Base-by-base conservation (phyloP, 805 yeast genomes). In the Metschnikowia henanensis region DNA sequence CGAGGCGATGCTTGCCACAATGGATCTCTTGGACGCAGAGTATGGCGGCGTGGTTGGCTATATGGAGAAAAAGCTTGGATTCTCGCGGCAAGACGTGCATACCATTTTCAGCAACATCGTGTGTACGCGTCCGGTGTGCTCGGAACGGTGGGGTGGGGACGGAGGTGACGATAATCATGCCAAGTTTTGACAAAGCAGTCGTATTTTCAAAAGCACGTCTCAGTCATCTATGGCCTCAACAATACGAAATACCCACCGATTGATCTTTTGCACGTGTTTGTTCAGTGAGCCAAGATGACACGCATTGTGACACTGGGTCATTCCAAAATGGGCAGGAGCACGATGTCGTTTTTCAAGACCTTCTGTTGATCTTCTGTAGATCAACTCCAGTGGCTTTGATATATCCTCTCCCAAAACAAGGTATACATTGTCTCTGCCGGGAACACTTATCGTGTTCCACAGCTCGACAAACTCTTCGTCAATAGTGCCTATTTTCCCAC, bases 331-430 rank as follows among this genome's bases (percentile, higher is more conserved):
- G n/a, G n/a, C n/a, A n/a, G n/a, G n/a, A n/a, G n/a, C n/a, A n/a
- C n/a, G n/a, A n/a, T n/a, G n/a, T n/a, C n/a, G n/a, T n/a, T n/a
- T n/a, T n/a, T n/a, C n/a, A n/a, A n/a, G n/a, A n/a, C n/a, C n/a
- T n/a, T n/a, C n/a, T n/a, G n/a, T n/a, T n/a, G n/a, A 91, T 69
- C n/a, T 87, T 79, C 33, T 90, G 87, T n/a, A 98, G 98, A 61
- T 94, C 99, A n/a, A 90, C 94, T 59, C 94, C 86, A 0, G 98
- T 92, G 9, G 99, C 99, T 63, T 90, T 94, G 92, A 76, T n/a
- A 96, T 92, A 47, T 87, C 81, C 46, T 82, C 87, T 46, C 84
- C 77, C 49, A 94, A 74, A 44, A 81, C 80, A 43, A 83, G 80
- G 19, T 95, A 95, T 47, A 94, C 72, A 43, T 84, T 95, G 39